Percentiles rank a stretch among this genome's conserved stretches.
These are phyloP conservation scores for Corynespora cassiicola DNA, from an alignment of 2,329 filamentous ascomycete genomes.

Conservation along the genomic window DNA sequence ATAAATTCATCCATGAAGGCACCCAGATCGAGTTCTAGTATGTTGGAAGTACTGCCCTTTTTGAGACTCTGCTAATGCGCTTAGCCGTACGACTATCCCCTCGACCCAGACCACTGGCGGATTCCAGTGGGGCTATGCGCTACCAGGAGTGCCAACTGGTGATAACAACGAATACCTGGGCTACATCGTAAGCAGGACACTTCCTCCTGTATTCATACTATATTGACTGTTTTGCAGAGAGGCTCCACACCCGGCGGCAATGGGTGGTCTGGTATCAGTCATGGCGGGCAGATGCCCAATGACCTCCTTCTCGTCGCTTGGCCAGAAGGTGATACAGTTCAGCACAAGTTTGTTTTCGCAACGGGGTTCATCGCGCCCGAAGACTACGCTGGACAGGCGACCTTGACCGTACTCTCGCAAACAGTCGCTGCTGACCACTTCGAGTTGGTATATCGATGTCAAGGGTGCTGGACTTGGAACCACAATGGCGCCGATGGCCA, in stretches of 20 bases:
- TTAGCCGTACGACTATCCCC: conserved; percentile 32
- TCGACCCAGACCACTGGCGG: conserved; percentile 37
- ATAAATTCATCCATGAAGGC: conserved; percentile 33
- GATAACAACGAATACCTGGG: conserved; percentile 45
- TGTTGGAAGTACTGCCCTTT: not conserved
- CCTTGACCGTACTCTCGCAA: conserved; percentile 65
- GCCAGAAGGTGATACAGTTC: conserved; percentile 30
- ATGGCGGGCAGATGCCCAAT: conserved; percentile 43
- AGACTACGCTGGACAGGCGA: conserved; percentile 67
- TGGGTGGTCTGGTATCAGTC: conserved; percentile 47
- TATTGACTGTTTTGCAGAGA: too few relatives aligned
- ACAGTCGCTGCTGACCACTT: conserved; percentile 65
- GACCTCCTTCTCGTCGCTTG: conserved; percentile 42
- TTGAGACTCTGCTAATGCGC: too few relatives aligned
- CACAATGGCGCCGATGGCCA: conserved; percentile 48
- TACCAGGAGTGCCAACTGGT: conserved; percentile 29
- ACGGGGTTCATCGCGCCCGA: conserved; percentile 64
- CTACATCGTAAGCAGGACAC: conserved; percentile 39
- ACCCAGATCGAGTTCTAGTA: conserved; percentile 42
- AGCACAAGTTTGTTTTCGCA: conserved; percentile 40
- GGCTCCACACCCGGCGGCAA: conserved; percentile 28
- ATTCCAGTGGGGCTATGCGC: conserved; percentile 42
- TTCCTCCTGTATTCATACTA: too few relatives aligned
- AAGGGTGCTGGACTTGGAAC: conserved; percentile 55
- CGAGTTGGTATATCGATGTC: conserved; percentile 70